Percentiles rank a stretch among this genome's conserved stretches.
Conservation (phyloP, 2,329 filamentous ascomycete genomes). For the Hymenoscyphus salicellus region DNA sequence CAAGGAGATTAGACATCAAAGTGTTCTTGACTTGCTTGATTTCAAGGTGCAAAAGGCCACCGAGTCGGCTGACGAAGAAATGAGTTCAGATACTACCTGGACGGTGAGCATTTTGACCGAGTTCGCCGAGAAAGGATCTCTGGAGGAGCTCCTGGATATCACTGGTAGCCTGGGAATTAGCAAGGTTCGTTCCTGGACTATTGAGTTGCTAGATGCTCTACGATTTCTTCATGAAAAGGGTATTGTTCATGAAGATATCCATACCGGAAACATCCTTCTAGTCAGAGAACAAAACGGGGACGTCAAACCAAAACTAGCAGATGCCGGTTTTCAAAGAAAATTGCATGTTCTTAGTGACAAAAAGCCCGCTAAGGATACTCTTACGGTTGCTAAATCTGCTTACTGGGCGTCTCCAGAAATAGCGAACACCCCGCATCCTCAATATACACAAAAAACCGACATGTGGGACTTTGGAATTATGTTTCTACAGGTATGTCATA, state of each 20-base stretch:
- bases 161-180: constrained; percentile 70
- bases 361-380: constrained; percentile 50
- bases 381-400: constrained; percentile 66
- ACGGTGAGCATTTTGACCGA: constrained; percentile 73
- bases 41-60: constrained; percentile 76
- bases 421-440: constrained; percentile 56
- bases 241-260: constrained; percentile 78
- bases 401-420: constrained; percentile 84
- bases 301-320: constrained; percentile 70
- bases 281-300: constrained; percentile 67
- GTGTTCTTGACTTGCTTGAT: constrained; percentile 75
- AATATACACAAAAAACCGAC: constrained; percentile 76
- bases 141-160: constrained; percentile 78
- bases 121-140: constrained; percentile 75
- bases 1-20: constrained; percentile 71
- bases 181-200: constrained; percentile 84
- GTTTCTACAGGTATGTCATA: constrained; percentile 60
- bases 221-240: constrained; percentile 84
- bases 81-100: constrained; percentile 50
- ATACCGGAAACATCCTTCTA: constrained; percentile 75
- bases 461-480: constrained; percentile 94
- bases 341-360: constrained; percentile 59
- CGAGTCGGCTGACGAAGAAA: constrained; percentile 39
- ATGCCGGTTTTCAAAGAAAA: constrained; percentile 67
- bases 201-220: constrained; percentile 83